Evolutionary conservation across 2,329 filamentous ascomycete genomes (phyloP).

Genomic region (Alternaria novae-zelandiae): DNA sequence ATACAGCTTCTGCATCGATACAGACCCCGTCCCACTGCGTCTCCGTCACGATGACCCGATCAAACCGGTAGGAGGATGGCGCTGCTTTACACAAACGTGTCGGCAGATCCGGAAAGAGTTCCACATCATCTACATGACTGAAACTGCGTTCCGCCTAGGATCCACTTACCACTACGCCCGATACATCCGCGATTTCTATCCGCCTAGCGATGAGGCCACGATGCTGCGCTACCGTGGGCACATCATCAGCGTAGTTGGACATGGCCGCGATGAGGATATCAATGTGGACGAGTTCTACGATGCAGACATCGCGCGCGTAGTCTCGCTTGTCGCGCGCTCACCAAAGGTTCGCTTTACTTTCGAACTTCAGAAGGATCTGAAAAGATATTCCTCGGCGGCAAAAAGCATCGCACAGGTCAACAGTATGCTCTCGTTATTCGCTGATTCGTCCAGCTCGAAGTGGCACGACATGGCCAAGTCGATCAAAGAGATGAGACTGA

Average conservation of each 20-base stretch:
- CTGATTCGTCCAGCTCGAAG: background rate
- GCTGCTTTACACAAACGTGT: constrained; percentile 5
- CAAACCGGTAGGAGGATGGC: background rate
- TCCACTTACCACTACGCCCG: background rate
- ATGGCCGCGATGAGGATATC: background rate
- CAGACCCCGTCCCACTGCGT: background rate
- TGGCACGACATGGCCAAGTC: background rate
- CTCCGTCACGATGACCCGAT: background rate
- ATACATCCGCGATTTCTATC: background rate
- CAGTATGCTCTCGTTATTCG: background rate
- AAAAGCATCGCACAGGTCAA: background rate
- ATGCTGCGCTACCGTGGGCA: background rate
- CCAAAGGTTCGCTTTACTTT: background rate
- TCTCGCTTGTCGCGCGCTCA: background rate
- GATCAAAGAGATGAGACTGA: background rate
- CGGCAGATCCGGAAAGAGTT: constrained; percentile 23
- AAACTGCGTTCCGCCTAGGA: background rate
- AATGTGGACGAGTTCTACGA: background rate
- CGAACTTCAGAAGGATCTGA: background rate
- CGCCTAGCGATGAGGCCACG: background rate
- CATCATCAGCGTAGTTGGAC: background rate
- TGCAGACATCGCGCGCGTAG: background rate
- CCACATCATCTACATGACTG: constrained; percentile 8
- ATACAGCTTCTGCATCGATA: background rate
- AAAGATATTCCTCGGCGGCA: background rate